Base-by-base conservation (phyloP, 352 stramenopile genomes). In the Blastocystis sp. region DNA sequence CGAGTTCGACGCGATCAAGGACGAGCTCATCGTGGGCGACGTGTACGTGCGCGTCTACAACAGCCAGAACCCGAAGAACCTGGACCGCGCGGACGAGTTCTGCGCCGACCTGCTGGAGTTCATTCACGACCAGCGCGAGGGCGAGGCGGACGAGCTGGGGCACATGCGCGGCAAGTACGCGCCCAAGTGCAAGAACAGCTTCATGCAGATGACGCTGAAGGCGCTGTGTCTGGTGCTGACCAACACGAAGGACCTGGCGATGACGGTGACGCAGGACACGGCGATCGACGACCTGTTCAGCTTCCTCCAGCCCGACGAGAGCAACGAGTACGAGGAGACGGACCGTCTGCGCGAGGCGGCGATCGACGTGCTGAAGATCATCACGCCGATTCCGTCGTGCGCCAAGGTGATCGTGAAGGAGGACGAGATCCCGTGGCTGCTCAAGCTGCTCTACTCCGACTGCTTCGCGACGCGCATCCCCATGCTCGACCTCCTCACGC, bases 21-120 rank as follows among this genome's bases (percentile, higher is more conserved):
- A 88, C 91, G 93, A 94, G 88, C 80, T 95, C 0, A 93, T 91
- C 63, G 91, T 95, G 63, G 92, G 91, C 9, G 92, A 92, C 31
- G 91, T 95, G 12, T 92, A 92, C 76, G 79, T 92, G n/a, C 77
- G 91, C 12, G 60, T 92, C 41, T 92, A 91, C 78, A 90, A 91
- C 35, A 3, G 77, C 24, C 79, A 89, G 59, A 88, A 88, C 21
- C 76, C 88, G 2, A 88, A 67, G 41, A 79, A 91, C 50, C 62
- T 91, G 29, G 70, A 90, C 29, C 65, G 89, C 37, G 60, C 66
- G n/a, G 66, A 79, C 3, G 41, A 90, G 69, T 91, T 91, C 61
- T 90, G 82, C 51, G 60, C 26, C 24, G 60, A 91, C 55, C 62
- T 91, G 26, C 33, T 91, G 24, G 33, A 79, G 29, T 91, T 41